Evolutionary conservation across 164 flowering plant species (phyloP), one percentile per base, ranked within the genome.

Genomic region (Liquidambar formosana): DNA sequence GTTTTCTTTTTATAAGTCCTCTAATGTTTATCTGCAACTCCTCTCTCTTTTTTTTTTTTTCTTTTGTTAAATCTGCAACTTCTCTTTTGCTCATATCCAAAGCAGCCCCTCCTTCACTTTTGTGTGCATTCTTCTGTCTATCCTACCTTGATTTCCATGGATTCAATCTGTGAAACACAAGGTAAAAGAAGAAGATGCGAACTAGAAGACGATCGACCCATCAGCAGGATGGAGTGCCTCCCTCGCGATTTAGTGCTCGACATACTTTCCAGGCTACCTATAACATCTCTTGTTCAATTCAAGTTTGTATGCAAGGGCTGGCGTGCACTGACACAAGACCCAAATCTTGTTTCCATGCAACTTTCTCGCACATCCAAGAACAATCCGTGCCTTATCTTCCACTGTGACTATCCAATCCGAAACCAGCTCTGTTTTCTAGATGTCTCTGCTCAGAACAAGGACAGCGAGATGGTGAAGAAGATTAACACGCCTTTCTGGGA

Each of bases 271-370:
- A 64, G 80, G 63, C 67, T 77, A 0, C 81, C 85, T 3, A 68
- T 79, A 49, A 73, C 73, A 25, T 76, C 81, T 52, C 47, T 82
- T 13, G 54, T 73, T 3, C 75, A 61, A 53, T 76, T 73, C 75
- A 76, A 57, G 78, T 66, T 49, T 16, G 85, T 82, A 0, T 82
- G 73, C 72, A 48, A 63, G n/a, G 33, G 73, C n/a, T 82, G 83
- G 83, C 62, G 77, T 4, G 8, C 26, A 14, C 12, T 82, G 27
- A 75, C 76, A 0, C 73, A 72, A 62, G 76, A 79, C 46, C 75
- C 79, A 25, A 45, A 57, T n/a, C 65, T 77, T 44, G 19, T 61
- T 14, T 58, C 43, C 22, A 11, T 56, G 43, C 76, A 73, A 28
- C 44, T 71, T 1, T 52, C 65, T 4, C 28, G 28, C 52, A 22